These are phyloP conservation scores for Anisodus tanguticus DNA, from an alignment of 257 asterid species.

Conservation along the genomic window DNA sequence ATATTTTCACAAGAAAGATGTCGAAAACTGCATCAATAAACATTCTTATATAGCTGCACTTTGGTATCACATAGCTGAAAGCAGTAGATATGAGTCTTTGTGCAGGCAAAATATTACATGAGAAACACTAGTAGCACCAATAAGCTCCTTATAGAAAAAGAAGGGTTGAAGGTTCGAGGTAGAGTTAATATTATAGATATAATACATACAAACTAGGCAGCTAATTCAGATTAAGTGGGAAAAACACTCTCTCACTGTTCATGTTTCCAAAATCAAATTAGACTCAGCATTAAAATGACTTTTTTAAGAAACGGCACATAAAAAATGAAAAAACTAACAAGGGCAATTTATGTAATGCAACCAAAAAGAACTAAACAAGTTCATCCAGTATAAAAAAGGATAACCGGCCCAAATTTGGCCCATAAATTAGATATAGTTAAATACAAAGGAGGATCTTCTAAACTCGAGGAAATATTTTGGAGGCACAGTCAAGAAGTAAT, in stretches of 20 bases:
- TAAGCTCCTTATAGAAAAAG: neutral
- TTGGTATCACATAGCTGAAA: neutral
- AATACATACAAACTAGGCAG: neutral
- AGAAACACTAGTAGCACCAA: slow-evolving; percentile 2
- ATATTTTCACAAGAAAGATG: slow-evolving; percentile 28
- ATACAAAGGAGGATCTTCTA: neutral
- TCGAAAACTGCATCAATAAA: slow-evolving; percentile 31
- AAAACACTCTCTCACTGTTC: neutral
- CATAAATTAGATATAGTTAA: neutral
- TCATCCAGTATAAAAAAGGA: neutral
- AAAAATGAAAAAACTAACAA: neutral
- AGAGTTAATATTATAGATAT: neutral
- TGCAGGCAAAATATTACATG: neutral
- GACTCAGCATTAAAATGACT: neutral
- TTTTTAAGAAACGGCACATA: neutral
- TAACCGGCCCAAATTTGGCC: neutral
- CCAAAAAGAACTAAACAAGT: neutral
- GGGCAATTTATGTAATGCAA: neutral
- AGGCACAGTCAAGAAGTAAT: neutral
- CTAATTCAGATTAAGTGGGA: too few relatives aligned
- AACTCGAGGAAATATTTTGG: neutral
- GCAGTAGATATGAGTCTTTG: slow-evolving; percentile 8
- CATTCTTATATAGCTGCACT: slow-evolving; percentile 20
- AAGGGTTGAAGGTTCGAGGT: neutral
- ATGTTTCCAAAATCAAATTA: slow-evolving; percentile 1